Conservation (phyloP, 2,329 filamentous ascomycete genomes). For the Fusarium sp. region DNA sequence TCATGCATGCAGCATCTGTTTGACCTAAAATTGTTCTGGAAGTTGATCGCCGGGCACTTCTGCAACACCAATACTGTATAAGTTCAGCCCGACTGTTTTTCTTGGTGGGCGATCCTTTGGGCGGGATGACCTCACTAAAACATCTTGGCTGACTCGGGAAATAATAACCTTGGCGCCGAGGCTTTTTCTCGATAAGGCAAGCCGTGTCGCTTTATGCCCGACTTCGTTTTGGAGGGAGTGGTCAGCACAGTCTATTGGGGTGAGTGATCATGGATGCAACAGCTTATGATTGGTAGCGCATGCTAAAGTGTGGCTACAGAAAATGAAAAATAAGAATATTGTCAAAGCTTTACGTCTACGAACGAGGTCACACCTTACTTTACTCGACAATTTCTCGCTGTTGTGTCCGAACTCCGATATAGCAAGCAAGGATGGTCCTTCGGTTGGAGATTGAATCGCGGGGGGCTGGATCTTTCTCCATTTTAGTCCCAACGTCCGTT, state of each 20-base stretch:
- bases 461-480: conserved; percentile 1
- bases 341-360: neutral
- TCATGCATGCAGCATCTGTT: conserved; percentile 3
- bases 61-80: conserved; percentile 1
- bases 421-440: neutral
- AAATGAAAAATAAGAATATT: neutral
- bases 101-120: conserved; percentile 14
- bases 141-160: conserved; percentile 27
- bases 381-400: neutral
- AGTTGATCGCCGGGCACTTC: conserved; percentile 37
- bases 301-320: neutral
- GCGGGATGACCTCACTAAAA: conserved; percentile 33
- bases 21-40: conserved; percentile 5
- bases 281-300: neutral
- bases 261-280: neutral
- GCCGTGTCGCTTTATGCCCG: neutral
- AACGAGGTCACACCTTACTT: neutral
- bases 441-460: conserved; percentile 8
- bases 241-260: neutral
- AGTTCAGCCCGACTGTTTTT: neutral
- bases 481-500: conserved; percentile 11
- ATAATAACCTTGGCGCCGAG: conserved; percentile 26
- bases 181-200: conserved; percentile 9
- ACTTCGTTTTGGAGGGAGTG: neutral
- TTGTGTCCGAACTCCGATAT: neutral